Evolutionary conservation across 768 basidiomycete species (phyloP), one percentile per base, ranked within the genome.

Genomic region (Mrakia hoshinonis): DNA sequence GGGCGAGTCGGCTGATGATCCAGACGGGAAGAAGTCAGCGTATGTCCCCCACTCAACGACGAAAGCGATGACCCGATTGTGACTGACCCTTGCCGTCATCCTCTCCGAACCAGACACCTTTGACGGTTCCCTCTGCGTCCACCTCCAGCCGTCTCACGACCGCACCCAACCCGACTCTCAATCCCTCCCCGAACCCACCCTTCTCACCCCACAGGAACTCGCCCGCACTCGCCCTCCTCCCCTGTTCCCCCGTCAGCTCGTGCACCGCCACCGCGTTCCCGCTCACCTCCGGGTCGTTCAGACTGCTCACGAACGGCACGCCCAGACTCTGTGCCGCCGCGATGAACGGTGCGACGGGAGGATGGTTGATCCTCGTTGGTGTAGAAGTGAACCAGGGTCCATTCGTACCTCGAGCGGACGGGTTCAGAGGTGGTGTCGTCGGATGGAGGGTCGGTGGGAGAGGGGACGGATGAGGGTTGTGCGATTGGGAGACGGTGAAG

Each of bases 341-440:
- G 38, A 73, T 48, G 60, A 73, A 73, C 1, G 72, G 60, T n/a
- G 48, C 43, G 13, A 66, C 67, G 22, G 72, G 67, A 24, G 72
- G 60, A 24, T 69, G 67, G 20, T 51, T 67, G 26, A 73, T 24
- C 1, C 20, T 34, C 1, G 67, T 39, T 22, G 72, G 72, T 6
- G 49, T 68, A 22, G 72, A 63, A 18, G 72, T 73, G 11, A 15
- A 34, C 72, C 72, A 68, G 1, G 72, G 72, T 13, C 72, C 72
- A 3, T 47, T 26, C 20, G 18, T 26, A 26, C 72, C 72, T 52
- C n/a, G 39, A 24, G 54, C 54, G 22, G 39, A 47, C 7, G 62
- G 60, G 5, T 48, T 24, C 47, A 20, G 34, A 22, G 43, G 68
- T 31, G 4, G 60, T 38, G 20, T 47, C 26, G 43, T 70, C 46